Percentiles rank a stretch among this genome's conserved stretches.
Conservation (phyloP, 2,329 filamentous ascomycete species). For the Nemania sp. region DNA sequence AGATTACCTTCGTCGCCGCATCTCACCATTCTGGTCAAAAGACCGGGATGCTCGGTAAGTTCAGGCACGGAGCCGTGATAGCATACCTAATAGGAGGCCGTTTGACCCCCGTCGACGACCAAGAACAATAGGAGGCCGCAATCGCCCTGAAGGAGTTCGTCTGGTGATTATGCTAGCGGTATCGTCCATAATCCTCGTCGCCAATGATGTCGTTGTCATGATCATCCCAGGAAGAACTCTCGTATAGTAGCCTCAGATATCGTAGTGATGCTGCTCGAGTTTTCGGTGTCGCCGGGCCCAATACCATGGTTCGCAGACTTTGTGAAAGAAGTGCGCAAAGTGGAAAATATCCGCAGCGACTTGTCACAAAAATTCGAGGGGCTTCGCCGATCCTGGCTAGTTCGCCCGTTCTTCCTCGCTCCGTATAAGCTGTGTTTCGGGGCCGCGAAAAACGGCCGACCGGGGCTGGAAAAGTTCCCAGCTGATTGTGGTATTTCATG, state of each 20-base stretch:
- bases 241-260: constrained; percentile 21
- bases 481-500: constrained; percentile 13
- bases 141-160: background rate
- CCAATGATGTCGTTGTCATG: background rate
- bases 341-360: constrained; percentile 30
- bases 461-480: constrained; percentile 18
- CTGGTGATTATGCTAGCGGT: background rate
- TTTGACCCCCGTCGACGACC: background rate
- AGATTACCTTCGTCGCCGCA: constrained; percentile 9
- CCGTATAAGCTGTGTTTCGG: constrained; percentile 21
- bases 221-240: constrained; percentile 26
- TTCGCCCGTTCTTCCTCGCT: constrained; percentile 27
- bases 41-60: background rate
- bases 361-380: constrained; percentile 5
- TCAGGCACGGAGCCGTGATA: background rate
- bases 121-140: constrained; percentile 7
- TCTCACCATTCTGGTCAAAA: constrained; percentile 1
- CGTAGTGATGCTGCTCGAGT: background rate
- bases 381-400: background rate
- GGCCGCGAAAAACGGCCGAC: constrained; percentile 26
- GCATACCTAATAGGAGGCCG: background rate
- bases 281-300: constrained; percentile 35
- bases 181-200: background rate
- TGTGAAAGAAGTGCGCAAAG: constrained; percentile 13
- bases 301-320: constrained; percentile 34